Conservation (phyloP, 129 eudicot genomes). For the Tanacetum coccineum region DNA sequence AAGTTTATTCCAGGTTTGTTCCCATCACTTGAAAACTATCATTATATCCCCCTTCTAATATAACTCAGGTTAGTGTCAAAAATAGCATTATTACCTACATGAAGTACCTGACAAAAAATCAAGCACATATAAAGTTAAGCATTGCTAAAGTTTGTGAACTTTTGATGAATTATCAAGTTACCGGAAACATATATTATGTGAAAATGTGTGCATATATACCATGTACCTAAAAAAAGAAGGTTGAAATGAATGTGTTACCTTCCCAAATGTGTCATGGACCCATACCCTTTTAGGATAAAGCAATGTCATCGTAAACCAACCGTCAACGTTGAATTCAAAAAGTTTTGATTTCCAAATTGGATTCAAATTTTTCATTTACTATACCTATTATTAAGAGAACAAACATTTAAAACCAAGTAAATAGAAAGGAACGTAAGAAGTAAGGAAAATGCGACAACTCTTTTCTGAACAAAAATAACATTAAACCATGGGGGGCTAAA, state of each 20-base stretch:
- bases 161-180: background rate
- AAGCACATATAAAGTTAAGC: background rate
- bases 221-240: slow-evolving; percentile 1
- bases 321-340: slow-evolving; percentile 90
- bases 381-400: slow-evolving; percentile 46
- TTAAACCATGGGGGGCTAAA: background rate
- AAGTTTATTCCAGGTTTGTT: slow-evolving; percentile 73
- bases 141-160: background rate
- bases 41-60: slow-evolving; percentile 81
- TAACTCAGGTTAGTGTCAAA: slow-evolving; percentile 81
- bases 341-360: slow-evolving; percentile 99
- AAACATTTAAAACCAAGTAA: background rate
- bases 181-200: background rate
- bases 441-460: too few species aligned
- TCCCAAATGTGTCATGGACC: too few species aligned
- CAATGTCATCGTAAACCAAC: slow-evolving; percentile 97
- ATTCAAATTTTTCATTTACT: slow-evolving; percentile 70
- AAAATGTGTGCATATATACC: background rate
- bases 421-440: too few species aligned
- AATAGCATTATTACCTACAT: slow-evolving; percentile 98
- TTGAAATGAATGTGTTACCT: slow-evolving; percentile 46
- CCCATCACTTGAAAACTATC: slow-evolving; percentile 61
- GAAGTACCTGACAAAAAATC: slow-evolving; percentile 55
- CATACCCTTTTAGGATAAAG: slow-evolving; percentile 68
- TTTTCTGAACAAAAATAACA: background rate